Evolutionary conservation across 805 yeast species (phyloP).

Genomic region (Candida sakaeoensis): DNA sequence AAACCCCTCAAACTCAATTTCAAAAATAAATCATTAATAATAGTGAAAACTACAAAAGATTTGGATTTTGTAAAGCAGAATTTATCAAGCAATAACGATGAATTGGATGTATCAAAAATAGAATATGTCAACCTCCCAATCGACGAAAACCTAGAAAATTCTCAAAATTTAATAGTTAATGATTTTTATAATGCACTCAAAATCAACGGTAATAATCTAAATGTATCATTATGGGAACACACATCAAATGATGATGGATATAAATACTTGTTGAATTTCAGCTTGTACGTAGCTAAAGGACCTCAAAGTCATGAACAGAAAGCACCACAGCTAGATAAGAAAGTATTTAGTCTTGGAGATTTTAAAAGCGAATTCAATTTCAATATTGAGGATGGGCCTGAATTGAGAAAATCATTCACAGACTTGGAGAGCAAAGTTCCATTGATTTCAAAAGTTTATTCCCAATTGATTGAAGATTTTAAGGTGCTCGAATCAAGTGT

Average conservation of each 20-base stretch:
- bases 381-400: conserved; percentile 42
- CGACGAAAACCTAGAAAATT: conserved; percentile 13
- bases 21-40: conserved; percentile 20
- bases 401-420: conserved; percentile 30
- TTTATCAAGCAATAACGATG: neutral
- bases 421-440: conserved; percentile 32
- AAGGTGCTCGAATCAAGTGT: conserved; percentile 25
- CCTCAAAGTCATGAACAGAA: conserved; percentile 2
- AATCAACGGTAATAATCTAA: conserved; percentile 17
- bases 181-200: conserved; percentile 18
- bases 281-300: conserved; percentile 20
- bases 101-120: conserved; percentile 27
- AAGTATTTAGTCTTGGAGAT: conserved; percentile 13
- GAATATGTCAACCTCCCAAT: conserved; percentile 24
- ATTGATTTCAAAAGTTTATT: conserved; percentile 20
- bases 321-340: conserved; percentile 4
- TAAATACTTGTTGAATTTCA: conserved; percentile 20
- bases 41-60: conserved; percentile 26
- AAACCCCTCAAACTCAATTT: conserved; percentile 10
- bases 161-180: conserved; percentile 26
- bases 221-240: conserved; percentile 25
- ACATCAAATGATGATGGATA: conserved; percentile 14
- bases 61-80: conserved; percentile 6
- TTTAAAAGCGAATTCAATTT: conserved; percentile 30
- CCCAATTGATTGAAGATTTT: conserved; percentile 28